Conservation (phyloP, 345 rosid genomes). For the Stellera chamaejasme region DNA sequence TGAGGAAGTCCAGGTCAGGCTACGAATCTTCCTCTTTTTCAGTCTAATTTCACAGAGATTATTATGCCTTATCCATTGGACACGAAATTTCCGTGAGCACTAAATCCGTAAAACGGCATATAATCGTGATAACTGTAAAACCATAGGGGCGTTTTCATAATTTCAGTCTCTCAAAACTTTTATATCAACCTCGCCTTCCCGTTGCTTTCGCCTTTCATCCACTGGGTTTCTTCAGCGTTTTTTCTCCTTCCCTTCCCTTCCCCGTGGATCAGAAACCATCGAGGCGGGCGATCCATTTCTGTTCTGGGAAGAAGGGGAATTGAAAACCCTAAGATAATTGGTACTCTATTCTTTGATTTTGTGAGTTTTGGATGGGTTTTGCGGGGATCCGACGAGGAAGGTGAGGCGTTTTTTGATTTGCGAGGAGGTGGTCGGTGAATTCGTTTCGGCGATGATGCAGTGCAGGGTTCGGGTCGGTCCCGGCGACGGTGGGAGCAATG, state of each 20-base stretch:
- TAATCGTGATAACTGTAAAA: background rate
- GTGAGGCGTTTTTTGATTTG: slow-evolving; percentile 9
- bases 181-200: slow-evolving; percentile 9
- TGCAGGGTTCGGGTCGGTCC: slow-evolving; percentile 44
- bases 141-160: slow-evolving; percentile 13
- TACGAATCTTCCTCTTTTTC: no score
- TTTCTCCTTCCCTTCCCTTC: slow-evolving; percentile 5
- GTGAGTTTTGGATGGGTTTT: background rate
- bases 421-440: slow-evolving; percentile 1
- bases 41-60: no score
- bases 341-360: background rate
- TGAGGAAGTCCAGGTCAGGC: no score
- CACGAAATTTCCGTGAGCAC: no score
- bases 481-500: slow-evolving; percentile 34
- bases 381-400: slow-evolving; percentile 8
- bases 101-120: no score
- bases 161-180: background rate
- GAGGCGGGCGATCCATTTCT: background rate
- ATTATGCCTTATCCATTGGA: no score
- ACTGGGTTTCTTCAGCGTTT: slow-evolving; percentile 10
- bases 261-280: background rate
- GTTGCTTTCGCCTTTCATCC: background rate
- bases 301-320: background rate
- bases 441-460: slow-evolving; percentile 32
- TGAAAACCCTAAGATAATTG: background rate